phyloP scores from a whole-genome alignment of 2,329 filamentous ascomycete genomes.

The Magnaporthiopsis rhizophila region DNA sequence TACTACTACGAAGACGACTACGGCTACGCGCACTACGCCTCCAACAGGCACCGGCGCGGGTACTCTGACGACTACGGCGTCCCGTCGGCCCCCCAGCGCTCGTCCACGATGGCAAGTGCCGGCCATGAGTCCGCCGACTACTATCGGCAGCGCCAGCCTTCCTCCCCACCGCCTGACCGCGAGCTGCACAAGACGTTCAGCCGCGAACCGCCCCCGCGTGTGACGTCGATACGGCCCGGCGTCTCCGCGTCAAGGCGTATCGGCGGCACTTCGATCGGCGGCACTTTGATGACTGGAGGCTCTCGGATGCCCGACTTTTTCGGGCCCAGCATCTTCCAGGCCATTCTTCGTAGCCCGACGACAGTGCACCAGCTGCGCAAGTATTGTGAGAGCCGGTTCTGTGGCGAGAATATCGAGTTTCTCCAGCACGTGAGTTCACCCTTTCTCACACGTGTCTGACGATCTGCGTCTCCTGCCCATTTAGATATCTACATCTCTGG shows the following conservation, averaged over 20 bases:
- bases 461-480: neutral
- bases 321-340: slow-evolving; percentile 30
- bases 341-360: slow-evolving; percentile 32
- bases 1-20: neutral
- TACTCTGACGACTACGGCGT: neutral
- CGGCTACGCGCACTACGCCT: neutral
- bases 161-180: neutral
- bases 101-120: too few relatives aligned
- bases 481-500: neutral
- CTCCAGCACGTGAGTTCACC: slow-evolving; percentile 20
- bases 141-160: neutral
- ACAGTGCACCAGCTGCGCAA: slow-evolving; percentile 33
- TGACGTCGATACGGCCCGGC: neutral
- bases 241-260: slow-evolving; percentile 7
- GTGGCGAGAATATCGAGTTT: slow-evolving; percentile 36
- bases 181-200: neutral
- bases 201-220: neutral
- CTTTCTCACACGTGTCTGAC: neutral
- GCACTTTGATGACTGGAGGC: slow-evolving; percentile 10
- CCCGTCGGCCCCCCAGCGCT: neutral
- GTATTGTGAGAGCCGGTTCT: slow-evolving; percentile 30
- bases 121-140: neutral
- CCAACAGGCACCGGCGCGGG: neutral
- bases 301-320: slow-evolving; percentile 30
- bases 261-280: slow-evolving; percentile 5